Conservation (phyloP, 2,329 filamentous ascomycete species). For the Drechslerella stenobrocha region DNA sequence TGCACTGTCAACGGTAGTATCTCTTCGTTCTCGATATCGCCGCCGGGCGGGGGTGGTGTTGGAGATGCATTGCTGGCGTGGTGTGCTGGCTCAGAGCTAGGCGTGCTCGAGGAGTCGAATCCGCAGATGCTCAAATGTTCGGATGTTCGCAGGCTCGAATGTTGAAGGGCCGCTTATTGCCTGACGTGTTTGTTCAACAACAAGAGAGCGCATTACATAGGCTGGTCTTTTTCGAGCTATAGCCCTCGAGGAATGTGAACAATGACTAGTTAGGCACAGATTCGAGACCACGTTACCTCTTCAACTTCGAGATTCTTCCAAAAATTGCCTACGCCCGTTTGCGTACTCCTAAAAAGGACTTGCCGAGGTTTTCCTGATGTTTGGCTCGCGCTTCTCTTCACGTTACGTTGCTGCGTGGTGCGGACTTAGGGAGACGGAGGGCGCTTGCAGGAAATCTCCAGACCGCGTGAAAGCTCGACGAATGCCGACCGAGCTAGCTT, state of each 20-base stretch:
- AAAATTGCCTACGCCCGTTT: too few relatives aligned
- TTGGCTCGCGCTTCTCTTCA: too few relatives aligned
- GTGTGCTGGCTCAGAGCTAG: not conserved
- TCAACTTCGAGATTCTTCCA: too few relatives aligned
- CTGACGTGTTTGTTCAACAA: not conserved
- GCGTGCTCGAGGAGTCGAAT: not conserved
- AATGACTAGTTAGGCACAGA: too few relatives aligned
- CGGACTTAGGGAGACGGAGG: too few relatives aligned
- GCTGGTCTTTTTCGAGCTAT: not conserved
- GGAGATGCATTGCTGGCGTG: not conserved
- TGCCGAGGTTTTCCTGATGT: too few relatives aligned
- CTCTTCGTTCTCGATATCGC: not conserved
- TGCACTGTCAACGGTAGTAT: not conserved
- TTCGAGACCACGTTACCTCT: too few relatives aligned
- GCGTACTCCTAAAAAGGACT: too few relatives aligned
- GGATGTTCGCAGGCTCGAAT: not conserved
- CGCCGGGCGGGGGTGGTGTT: conserved; percentile 5
- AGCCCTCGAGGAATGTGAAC: not conserved
- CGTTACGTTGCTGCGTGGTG: too few relatives aligned
- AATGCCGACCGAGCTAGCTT: too few relatives aligned
- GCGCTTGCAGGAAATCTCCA: too few relatives aligned
- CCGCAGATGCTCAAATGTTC: not conserved
- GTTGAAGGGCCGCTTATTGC: not conserved
- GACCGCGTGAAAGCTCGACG: too few relatives aligned
- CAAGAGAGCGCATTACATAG: not conserved